These are phyloP conservation scores for Acanthamoeba polyphaga DNA, from an alignment of 208 protist genomes.

Conservation along the genomic window DNA sequence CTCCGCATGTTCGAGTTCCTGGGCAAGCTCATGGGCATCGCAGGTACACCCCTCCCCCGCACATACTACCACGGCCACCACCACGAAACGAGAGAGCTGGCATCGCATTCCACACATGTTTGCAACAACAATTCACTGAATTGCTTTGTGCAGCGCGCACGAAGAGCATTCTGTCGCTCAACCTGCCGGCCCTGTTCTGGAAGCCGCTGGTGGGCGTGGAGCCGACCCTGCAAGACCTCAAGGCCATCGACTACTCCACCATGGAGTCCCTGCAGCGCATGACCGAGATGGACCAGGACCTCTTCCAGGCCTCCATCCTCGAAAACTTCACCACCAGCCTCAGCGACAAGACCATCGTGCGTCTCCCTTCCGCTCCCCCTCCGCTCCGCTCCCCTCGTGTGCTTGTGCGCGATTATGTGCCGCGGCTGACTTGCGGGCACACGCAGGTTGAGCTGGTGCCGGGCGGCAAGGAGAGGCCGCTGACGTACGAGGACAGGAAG, in stretches of 20 bases:
- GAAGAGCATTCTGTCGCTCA: conserved; percentile 93
- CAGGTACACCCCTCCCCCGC: conserved; percentile 85
- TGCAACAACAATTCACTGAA: not conserved
- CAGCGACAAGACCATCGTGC: conserved; percentile 63
- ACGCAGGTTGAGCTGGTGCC: conserved; percentile 28
- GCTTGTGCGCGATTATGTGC: too few relatives aligned
- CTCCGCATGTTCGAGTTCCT: conserved; percentile 92
- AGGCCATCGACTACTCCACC: conserved; percentile 56
- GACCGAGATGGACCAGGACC: conserved; percentile 47
- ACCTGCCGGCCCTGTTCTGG: conserved; percentile 95
- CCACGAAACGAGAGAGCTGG: not conserved
- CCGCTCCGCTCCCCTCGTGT: not conserved
- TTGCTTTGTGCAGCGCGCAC: conserved; percentile 91
- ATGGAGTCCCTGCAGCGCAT: conserved; percentile 54
- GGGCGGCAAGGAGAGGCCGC: not conserved
- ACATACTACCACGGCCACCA: not conserved
- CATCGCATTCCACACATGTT: too few relatives aligned
- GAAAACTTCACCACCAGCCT: conserved; percentile 71
- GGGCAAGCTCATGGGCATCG: conserved; percentile 96
- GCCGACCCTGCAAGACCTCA: conserved; percentile 5
- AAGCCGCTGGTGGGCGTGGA: conserved; percentile 90
- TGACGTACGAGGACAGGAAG: conserved; percentile 68
- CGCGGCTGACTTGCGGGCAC: not conserved
- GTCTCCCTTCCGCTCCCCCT: too few relatives aligned
- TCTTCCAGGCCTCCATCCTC: conserved; percentile 44